phyloP scores from a whole-genome alignment of 2,329 filamentous ascomycete genomes.

The Pseudogymnoascus sp. region DNA sequence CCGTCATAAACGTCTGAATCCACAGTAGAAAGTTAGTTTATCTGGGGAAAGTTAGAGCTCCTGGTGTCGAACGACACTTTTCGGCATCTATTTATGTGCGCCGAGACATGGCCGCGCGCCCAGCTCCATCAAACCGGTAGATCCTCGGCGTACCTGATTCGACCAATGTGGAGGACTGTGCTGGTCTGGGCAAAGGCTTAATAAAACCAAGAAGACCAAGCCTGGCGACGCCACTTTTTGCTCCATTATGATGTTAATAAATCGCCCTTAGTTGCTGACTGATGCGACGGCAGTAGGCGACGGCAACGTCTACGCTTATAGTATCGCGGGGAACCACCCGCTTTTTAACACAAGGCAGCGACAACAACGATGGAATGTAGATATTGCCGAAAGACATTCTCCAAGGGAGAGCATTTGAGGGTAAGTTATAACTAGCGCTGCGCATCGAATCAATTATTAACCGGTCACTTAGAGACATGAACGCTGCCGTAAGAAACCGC shows the following conservation, averaged over 20 bases:
- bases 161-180: background rate
- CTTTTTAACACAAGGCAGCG: slow-evolving; percentile 1
- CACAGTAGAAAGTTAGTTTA: background rate
- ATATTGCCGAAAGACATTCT: slow-evolving; percentile 35
- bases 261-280: background rate
- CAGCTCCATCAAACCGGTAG: background rate
- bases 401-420: slow-evolving; percentile 35
- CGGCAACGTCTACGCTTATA: background rate
- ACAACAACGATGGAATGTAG: slow-evolving; percentile 28
- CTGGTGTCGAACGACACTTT: background rate
- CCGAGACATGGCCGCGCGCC: background rate
- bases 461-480: slow-evolving; percentile 34
- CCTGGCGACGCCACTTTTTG: background rate
- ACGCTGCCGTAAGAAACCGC: slow-evolving; percentile 32
- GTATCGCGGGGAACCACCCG: slow-evolving; percentile 10
- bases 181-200: background rate
- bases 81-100: background rate
- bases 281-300: background rate
- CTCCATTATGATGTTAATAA: background rate
- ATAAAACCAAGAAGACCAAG: background rate
- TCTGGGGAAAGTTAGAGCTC: background rate
- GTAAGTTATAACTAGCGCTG: slow-evolving; percentile 21
- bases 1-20: background rate
- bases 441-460: slow-evolving; percentile 11
- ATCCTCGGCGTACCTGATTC: background rate